phyloP scores from a whole-genome alignment of 2,329 filamentous ascomycete species.

The Neodidymelliopsis sp. region DNA sequence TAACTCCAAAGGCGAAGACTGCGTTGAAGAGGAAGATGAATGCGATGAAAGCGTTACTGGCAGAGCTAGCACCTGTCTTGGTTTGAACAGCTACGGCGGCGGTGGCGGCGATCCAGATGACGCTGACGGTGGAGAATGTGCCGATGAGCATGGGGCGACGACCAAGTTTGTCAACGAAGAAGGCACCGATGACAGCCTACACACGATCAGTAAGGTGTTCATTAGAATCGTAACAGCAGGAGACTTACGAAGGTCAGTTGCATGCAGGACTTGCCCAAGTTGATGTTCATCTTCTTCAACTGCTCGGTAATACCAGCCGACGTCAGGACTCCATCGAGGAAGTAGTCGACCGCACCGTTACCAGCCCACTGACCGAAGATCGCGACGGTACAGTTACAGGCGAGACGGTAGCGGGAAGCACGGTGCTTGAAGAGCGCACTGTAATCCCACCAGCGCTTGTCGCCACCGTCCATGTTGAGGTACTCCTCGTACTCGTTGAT shows the following conservation, averaged over 20 bases:
- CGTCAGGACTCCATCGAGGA: constrained; percentile 45
- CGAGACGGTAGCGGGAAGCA: constrained; percentile 43
- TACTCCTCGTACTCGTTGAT: constrained; percentile 48
- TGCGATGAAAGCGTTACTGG: constrained; percentile 40
- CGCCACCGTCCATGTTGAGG: constrained; percentile 33
- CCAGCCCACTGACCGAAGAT: constrained; percentile 53
- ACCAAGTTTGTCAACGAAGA: constrained; percentile 44
- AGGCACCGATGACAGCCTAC: constrained; percentile 44
- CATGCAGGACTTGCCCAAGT: constrained; percentile 46
- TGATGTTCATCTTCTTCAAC: constrained; percentile 47
- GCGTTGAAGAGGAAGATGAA: constrained; percentile 56
- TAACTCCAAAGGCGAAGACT: constrained; percentile 50
- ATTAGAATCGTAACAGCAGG: too few species aligned
- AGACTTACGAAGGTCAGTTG: constrained; percentile 40
- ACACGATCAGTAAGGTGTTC: neutral
- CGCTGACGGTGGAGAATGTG: constrained; percentile 26
- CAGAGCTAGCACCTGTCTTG: constrained; percentile 19
- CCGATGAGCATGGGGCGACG: constrained; percentile 44
- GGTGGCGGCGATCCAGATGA: constrained; percentile 39
- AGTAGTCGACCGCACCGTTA: constrained; percentile 48
- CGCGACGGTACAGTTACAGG: constrained; percentile 49
- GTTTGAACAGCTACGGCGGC: constrained; percentile 25
- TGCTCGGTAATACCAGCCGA: constrained; percentile 45
- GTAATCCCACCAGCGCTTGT: constrained; percentile 47
- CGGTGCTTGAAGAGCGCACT: constrained; percentile 38